Evolutionary conservation across 805 yeast genomes (phyloP), one percentile per base, ranked within the genome.

Genomic region (Clavispora fructus): DNA sequence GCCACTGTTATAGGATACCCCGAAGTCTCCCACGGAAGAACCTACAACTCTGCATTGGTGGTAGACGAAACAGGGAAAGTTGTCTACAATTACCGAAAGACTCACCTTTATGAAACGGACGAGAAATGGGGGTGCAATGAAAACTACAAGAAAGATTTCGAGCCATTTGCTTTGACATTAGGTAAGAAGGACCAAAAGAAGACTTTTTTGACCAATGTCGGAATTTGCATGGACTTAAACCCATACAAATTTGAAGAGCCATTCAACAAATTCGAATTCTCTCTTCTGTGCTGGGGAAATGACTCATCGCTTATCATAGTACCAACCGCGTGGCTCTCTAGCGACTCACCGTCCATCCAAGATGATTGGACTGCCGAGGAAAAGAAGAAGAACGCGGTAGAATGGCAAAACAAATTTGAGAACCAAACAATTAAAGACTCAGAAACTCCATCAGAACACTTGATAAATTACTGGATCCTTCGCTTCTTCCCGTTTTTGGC

Each of bases 201-300:
- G 9, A 31, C 35, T 23, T 49, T 64, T 10, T 51, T 52, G 1
- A 68, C 85, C 1, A 74, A 82, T 30, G 71, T 91, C 45, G 98
- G 97, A 0, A 89, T 91, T 6, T 91, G 98, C 61, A 91, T 91
- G 97, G 98, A 91, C 65, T 63, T 91, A 50, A 90, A 87, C 61
- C 96, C 97, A 0, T 85, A 87, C 62, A 74, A 86, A 60, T 91
- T 91, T 62, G 71, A 78, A 51, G 89, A 96, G 1, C 90, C 95
- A 1, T 90, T 88, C 64, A 70, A 75, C 32, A 73, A 70, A 25
- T 88, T 77, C 59, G 97, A 91, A 62, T 87, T 86, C 63, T 75
- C 91, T 0, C 61, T 64, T 27, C 71, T 72, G 43, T 80, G 86
- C 48, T 59, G 68, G 17, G 55, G 63, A 0, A 73, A 80, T 39